Conservation (phyloP, 805 yeast species). For the Cephaloascus albidus region DNA sequence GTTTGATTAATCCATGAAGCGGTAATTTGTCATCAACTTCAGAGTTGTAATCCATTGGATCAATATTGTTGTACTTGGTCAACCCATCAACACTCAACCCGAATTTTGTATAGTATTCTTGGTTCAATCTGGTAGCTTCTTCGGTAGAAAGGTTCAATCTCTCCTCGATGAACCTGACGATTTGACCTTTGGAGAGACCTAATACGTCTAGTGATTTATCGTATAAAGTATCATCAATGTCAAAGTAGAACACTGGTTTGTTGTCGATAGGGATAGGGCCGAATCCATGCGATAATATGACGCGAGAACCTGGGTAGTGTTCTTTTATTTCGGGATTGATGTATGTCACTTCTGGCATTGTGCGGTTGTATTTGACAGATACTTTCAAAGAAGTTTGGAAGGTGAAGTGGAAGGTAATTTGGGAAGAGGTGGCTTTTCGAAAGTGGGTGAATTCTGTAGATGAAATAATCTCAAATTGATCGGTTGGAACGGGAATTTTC, state of each 20-base stretch:
- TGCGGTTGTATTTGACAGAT: background rate
- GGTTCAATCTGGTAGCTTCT: conserved; percentile 66
- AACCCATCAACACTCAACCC: conserved; percentile 93
- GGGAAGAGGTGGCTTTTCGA: too few relatives aligned
- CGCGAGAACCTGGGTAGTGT: conserved; percentile 9
- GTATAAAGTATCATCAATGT: conserved; percentile 90
- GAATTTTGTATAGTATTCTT: conserved; percentile 71
- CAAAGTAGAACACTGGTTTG: conserved; percentile 60
- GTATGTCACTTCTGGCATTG: conserved; percentile 1
- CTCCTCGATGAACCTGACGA: conserved; percentile 71
- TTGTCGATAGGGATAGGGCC: conserved; percentile 21
- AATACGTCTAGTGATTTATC: conserved; percentile 66
- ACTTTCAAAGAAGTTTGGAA: background rate
- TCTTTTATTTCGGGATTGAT: conserved; percentile 1
- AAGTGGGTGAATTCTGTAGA: background rate
- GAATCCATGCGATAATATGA: conserved; percentile 18
- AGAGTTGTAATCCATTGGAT: conserved; percentile 81
- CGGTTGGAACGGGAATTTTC: background rate
- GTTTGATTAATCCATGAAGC: conserved; percentile 64
- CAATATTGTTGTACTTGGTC: conserved; percentile 57
- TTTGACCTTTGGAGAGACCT: conserved; percentile 83
- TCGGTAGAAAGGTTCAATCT: conserved; percentile 53
- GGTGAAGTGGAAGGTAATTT: too few relatives aligned
- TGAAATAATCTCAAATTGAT: background rate
- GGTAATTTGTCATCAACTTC: conserved; percentile 92